Percentiles rank a stretch among this genome's conserved stretches.
Conservation (phyloP, 2,329 filamentous ascomycete species). For the Scedosporium boydii region DNA sequence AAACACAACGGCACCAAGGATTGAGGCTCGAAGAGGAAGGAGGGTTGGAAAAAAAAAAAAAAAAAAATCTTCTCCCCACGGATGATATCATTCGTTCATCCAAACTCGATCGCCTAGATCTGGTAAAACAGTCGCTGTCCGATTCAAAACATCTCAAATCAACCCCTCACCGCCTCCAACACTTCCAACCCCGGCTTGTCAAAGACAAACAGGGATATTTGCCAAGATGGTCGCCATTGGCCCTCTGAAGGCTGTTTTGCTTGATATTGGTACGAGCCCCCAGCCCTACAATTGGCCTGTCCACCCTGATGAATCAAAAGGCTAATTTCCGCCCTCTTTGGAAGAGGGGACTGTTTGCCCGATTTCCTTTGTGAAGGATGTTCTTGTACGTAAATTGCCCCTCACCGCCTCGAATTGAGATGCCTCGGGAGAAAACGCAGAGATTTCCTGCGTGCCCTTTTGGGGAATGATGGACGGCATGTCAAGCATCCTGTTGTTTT, state of each 20-base stretch:
- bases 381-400: slow-evolving; percentile 52
- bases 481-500: too few species aligned
- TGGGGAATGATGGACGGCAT: too few species aligned
- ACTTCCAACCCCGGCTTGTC: background rate
- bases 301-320: background rate
- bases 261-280: slow-evolving; percentile 43
- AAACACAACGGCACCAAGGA: background rate
- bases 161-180: slow-evolving; percentile 5
- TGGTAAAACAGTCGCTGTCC: background rate
- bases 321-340: slow-evolving; percentile 5
- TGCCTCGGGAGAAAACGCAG: background rate
- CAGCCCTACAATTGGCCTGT: background rate
- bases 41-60: background rate
- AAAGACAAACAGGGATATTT: background rate
- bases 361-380: slow-evolving; percentile 76
- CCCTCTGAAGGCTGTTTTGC: slow-evolving; percentile 36
- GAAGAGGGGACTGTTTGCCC: slow-evolving; percentile 74
- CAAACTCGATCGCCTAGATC: background rate
- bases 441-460: too few species aligned
- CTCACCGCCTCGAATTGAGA: background rate
- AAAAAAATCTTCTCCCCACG: background rate
- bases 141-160: background rate
- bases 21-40: background rate
- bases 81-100: background rate
- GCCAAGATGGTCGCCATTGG: slow-evolving; percentile 1